Percentiles rank a stretch among this genome's conserved stretches.
Evolutionary conservation across 352 stramenopile genomes (phyloP).

Genomic region (Peronosclerospora sorghi): DNA sequence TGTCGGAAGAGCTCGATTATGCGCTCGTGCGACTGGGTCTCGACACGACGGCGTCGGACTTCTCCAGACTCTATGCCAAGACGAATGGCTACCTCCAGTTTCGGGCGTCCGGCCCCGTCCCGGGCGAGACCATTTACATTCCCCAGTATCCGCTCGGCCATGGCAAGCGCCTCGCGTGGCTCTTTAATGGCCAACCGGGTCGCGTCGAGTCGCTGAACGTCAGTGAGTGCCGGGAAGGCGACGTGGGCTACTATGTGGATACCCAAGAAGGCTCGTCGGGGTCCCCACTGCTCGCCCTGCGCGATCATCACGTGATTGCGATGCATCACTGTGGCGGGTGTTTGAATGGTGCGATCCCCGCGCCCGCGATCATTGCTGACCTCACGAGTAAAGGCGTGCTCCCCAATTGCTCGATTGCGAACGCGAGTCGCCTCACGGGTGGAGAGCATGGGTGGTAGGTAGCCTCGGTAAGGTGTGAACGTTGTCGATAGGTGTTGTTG

Average conservation of each 20-base stretch:
- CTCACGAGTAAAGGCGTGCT: slow-evolving; percentile 25
- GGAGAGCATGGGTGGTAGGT: too few species aligned
- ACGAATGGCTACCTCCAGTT: slow-evolving; percentile 56
- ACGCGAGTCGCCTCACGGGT: too few species aligned
- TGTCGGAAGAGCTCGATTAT: slow-evolving; percentile 50
- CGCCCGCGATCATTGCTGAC: slow-evolving; percentile 36
- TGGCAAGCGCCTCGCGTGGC: slow-evolving; percentile 47
- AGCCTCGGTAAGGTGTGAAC: too few species aligned
- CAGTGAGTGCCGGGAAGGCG: slow-evolving; percentile 30
- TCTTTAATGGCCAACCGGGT: slow-evolving; percentile 22
- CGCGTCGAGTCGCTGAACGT: slow-evolving; percentile 25
- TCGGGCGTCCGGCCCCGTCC: slow-evolving; percentile 27
- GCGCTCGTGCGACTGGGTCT: slow-evolving; percentile 38
- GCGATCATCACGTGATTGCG: slow-evolving; percentile 56
- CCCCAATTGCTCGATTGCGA: slow-evolving; percentile 24
- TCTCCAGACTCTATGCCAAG: slow-evolving; percentile 15
- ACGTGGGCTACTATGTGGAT: slow-evolving; percentile 67
- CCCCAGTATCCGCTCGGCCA: slow-evolving; percentile 53
- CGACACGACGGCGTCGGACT: slow-evolving; percentile 16
- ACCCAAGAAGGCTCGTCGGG: slow-evolving; percentile 64
- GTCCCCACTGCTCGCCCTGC: slow-evolving; percentile 40
- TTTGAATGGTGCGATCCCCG: slow-evolving; percentile 50
- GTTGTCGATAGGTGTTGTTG: too few species aligned
- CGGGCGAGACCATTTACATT: slow-evolving; percentile 60
- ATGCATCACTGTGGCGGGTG: slow-evolving; percentile 72